Percentiles rank a stretch among this genome's conserved stretches.
Evolutionary conservation across 306 rosid species (phyloP).

Genomic region (Sicyos edulis): DNA sequence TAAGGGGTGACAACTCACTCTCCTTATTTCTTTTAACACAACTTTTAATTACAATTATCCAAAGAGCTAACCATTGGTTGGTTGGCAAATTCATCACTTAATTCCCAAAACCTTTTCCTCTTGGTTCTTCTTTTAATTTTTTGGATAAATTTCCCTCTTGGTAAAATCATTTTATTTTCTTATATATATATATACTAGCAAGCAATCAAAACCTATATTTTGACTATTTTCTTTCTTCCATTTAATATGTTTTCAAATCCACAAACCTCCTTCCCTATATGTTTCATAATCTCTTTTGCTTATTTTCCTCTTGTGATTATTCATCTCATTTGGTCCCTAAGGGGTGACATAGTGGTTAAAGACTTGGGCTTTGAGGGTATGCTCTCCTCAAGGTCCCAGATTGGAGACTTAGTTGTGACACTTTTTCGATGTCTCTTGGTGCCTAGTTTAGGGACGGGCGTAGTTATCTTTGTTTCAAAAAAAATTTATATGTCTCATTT

Average conservation of each 20-base stretch:
- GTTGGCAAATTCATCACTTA: conserved; percentile 23
- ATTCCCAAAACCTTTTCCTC: neutral
- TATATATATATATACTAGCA: too few relatives aligned
- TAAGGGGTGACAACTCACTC: conserved; percentile 49
- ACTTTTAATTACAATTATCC: conserved; percentile 29
- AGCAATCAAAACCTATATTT: conserved; percentile 28
- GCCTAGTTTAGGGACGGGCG: too few relatives aligned
- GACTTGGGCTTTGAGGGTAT: too few relatives aligned
- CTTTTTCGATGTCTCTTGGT: too few relatives aligned
- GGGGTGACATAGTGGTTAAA: too few relatives aligned
- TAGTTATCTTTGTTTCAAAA: too few relatives aligned
- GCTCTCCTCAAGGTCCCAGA: too few relatives aligned
- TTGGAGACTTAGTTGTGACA: too few relatives aligned
- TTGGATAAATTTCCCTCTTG: too few relatives aligned
- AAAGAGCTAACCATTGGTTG: conserved; percentile 27
- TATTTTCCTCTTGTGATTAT: conserved; percentile 28
- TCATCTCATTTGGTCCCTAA: neutral
- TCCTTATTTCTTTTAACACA: conserved; percentile 35
- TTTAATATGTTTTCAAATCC: conserved; percentile 8
- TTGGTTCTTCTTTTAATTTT: too few relatives aligned
- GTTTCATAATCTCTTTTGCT: neutral
- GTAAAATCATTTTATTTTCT: too few relatives aligned
- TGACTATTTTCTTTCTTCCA: conserved; percentile 24
- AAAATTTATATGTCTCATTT: too few relatives aligned
- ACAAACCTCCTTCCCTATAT: neutral